phyloP scores from a whole-genome alignment of 129 eudicot species.

The Logfia minima region DNA sequence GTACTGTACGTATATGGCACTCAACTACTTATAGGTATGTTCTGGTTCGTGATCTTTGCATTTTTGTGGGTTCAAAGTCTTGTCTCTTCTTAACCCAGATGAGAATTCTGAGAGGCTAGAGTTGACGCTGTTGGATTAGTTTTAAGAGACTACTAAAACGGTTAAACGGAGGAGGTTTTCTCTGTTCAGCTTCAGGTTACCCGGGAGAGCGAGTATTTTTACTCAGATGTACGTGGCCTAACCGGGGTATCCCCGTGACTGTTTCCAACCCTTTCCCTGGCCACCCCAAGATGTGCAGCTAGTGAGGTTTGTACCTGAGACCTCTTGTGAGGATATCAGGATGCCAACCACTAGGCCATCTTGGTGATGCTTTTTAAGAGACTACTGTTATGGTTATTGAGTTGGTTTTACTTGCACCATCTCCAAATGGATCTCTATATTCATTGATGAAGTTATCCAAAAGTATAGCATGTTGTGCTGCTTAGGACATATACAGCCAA shows the following conservation, averaged over 20 bases:
- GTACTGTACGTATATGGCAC: slow-evolving; percentile 95
- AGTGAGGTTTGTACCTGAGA: too few relatives aligned
- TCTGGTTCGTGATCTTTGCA: slow-evolving; percentile 9
- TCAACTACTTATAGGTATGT: slow-evolving; percentile 80
- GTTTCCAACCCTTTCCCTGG: too few relatives aligned
- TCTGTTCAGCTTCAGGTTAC: too few relatives aligned
- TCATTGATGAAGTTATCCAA: not conserved
- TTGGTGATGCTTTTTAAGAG: too few relatives aligned
- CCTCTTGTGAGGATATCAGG: too few relatives aligned
- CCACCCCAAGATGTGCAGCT: too few relatives aligned
- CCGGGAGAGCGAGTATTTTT: too few relatives aligned
- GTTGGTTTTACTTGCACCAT: slow-evolving; percentile 2
- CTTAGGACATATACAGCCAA: slow-evolving; percentile 7
- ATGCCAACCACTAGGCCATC: too few relatives aligned
- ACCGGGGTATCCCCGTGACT: too few relatives aligned
- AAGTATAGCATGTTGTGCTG: not conserved
- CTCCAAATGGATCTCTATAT: not conserved
- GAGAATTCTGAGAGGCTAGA: not conserved
- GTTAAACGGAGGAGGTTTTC: too few relatives aligned
- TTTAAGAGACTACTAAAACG: not conserved
- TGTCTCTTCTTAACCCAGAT: slow-evolving; percentile 2
- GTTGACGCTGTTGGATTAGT: slow-evolving; percentile 10
- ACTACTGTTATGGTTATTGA: not conserved
- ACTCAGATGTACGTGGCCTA: too few relatives aligned
- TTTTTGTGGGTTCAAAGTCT: not conserved